A percentile compares a stretch with the other conserved stretches of the same genome.
phyloP scores from a whole-genome alignment of 2,329 filamentous ascomycete genomes.

The Claviceps lovelessii region DNA sequence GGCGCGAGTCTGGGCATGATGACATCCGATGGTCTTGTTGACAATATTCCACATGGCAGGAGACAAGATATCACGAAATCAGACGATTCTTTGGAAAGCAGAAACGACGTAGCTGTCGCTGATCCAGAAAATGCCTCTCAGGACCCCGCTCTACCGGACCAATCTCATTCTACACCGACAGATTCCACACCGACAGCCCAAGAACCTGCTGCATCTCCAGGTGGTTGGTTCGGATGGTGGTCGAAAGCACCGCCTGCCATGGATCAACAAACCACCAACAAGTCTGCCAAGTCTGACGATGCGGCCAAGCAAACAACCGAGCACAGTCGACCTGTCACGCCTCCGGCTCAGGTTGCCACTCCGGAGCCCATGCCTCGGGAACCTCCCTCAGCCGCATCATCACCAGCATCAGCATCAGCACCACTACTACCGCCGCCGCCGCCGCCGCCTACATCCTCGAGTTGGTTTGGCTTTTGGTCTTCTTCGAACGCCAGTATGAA shows the following conservation, averaged over 20 bases:
- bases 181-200: neutral
- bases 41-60: neutral
- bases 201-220: conserved; percentile 17
- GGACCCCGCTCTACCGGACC: neutral
- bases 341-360: conserved; percentile 10
- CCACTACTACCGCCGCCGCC: neutral
- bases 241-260: conserved; percentile 14
- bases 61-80: conserved; percentile 2
- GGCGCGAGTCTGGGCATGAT: conserved; percentile 1
- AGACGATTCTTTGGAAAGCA: neutral
- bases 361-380: conserved; percentile 8
- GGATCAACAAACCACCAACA: conserved; percentile 9
- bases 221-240: conserved; percentile 44
- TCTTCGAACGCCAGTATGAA: conserved; percentile 7
- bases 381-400: conserved; percentile 6
- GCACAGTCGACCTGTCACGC: conserved; percentile 10
- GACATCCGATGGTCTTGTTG: neutral
- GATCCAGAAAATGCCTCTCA: neutral
- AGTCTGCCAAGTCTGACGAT: neutral
- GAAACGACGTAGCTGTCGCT: neutral
- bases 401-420: neutral
- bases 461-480: conserved; percentile 30
- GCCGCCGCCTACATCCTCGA: conserved; percentile 11
- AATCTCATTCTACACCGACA: neutral
- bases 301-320: conserved; percentile 6